Base-by-base conservation (phyloP, 2,329 filamentous ascomycete species). In the Coleophoma eucalyptorum region DNA sequence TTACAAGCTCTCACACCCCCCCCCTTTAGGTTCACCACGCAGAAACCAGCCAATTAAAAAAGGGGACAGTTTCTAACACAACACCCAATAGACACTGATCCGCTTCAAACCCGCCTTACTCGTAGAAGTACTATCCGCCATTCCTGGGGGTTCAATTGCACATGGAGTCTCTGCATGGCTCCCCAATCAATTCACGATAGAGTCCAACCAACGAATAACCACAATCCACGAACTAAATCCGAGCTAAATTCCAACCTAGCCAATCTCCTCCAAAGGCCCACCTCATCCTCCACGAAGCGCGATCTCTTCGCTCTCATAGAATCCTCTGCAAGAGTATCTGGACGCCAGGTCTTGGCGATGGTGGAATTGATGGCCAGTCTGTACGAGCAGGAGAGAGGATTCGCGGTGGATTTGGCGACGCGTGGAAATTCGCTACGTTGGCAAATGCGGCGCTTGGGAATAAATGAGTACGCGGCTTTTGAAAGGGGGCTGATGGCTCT, bases 141-240 rank as follows among this genome's bases (percentile, higher is more conserved):
- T 6, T 60, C 62, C 43, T 73, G 69, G 69, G 67, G 67, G 1
- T 73, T 73, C 49, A 40, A 57, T 5, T 72, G 69, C 55, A 59
- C 60, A n/a, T 72, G 70, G 48, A 48, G 55, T 0, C 57, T 63
- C 5, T 72, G 70, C 56, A 63, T 56, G 3, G 55, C 56, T n/a
- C 2, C 55, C 59, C 49, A 55, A 56, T 19, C 54, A 67, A n/a
- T 59, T 71, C 20, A 31, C 34, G 3, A 26, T n/a, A 1, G 45
- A 50, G 18, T 40, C 37, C 12, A 45, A 55, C 40, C 13, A 34
- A 12, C 41, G 50, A 19, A 50, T 52, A 20, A n/a, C 8, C 12
- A 15, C 18, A 6, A 52, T 52, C 10, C 10, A 8, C 26, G 5
- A 5, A n/a, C 12, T 52, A 2, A 48, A 13, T 3, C n/a, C 26